Evolutionary conservation across 139 green algal genomes (phyloP), one percentile per base, ranked within the genome.

Genomic region (Spirogloea muscicola): DNA sequence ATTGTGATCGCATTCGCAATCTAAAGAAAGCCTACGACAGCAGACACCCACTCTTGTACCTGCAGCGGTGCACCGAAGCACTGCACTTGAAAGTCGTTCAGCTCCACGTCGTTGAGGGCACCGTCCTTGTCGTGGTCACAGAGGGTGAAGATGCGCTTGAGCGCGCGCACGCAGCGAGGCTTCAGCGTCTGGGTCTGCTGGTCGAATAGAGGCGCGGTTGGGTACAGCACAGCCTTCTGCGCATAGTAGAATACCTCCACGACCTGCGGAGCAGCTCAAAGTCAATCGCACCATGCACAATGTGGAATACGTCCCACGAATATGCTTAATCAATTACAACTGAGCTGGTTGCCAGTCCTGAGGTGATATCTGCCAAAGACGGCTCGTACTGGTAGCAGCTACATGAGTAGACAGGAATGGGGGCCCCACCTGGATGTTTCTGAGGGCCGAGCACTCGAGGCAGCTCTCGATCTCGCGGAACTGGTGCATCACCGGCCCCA

Each of bases 221-320:
- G 92, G 84, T 97, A 88, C 40, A 97, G 65, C 72, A 97, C 92
- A 46, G 89, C 80, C 64, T 92, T 91, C 51, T 93, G 77, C 25
- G 88, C 89, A 58, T 91, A 91, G 72, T 87, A 89, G 60, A 95
- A 92, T 10, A 90, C 84, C 59, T 91, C 91, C 27, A 38, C 41
- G 13, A 84, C 70, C 55, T 85, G 73, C 7, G 21, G 38, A 3
- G 55, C 37, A 43, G 42, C 44, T 10, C 38, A 55, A 21, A 55
- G 21, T 21, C 46, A 55, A 21, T 55, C 46, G 21, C n/a, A n/a
- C n/a, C n/a, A n/a, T n/a, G n/a, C n/a, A n/a, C n/a, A n/a, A n/a
- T n/a, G n/a, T n/a, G n/a, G n/a, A n/a, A n/a, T n/a, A n/a, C n/a
- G n/a, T n/a, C n/a, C n/a, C n/a, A n/a, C n/a, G n/a, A n/a, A n/a